These are phyloP conservation scores for Leccinum fallax DNA, from an alignment of 1,284 basidiomycete genomes.

Conservation along the genomic window DNA sequence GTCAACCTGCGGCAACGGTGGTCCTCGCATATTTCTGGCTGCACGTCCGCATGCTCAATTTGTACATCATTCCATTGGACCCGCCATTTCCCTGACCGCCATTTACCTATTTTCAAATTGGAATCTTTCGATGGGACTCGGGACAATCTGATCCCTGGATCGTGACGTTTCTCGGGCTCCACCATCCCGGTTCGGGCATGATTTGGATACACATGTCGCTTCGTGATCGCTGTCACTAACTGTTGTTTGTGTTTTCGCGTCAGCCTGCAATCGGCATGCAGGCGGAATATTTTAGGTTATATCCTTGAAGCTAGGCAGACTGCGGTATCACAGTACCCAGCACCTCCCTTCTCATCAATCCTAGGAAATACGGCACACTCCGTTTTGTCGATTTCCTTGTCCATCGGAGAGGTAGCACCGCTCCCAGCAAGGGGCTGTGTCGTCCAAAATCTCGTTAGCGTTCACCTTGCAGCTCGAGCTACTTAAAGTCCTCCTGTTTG, in stretches of 20 bases:
- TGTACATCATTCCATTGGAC: conserved; percentile 9
- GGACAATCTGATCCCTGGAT: conserved; percentile 9
- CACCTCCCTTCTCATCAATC: background rate
- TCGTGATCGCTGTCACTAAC: conserved; percentile 10
- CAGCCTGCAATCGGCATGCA: conserved; percentile 16
- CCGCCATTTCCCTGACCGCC: conserved; percentile 4
- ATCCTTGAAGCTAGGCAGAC: conserved; percentile 13
- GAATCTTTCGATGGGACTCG: conserved; percentile 10
- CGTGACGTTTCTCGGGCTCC: conserved; percentile 5
- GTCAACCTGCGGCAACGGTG: conserved; percentile 9
- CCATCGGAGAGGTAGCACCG: conserved; percentile 5
- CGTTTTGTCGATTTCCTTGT: conserved; percentile 7
- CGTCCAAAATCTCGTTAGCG: background rate
- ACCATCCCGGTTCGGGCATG: conserved; percentile 2
- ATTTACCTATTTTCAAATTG: conserved; percentile 17
- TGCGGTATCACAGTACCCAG: conserved; percentile 7
- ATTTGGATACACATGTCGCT: background rate
- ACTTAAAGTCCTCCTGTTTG: conserved; percentile 28
- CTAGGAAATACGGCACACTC: conserved; percentile 6
- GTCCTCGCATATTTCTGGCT: conserved; percentile 3
- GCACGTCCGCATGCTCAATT: background rate
- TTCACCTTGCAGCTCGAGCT: conserved; percentile 14
- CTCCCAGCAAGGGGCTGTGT: conserved; percentile 19
- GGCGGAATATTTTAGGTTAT: conserved; percentile 10
- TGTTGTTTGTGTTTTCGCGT: conserved; percentile 14